Percentiles rank a stretch among this genome's conserved stretches.
Conservation (phyloP, 1,139 yeast species). For the Diutina siamensis region DNA sequence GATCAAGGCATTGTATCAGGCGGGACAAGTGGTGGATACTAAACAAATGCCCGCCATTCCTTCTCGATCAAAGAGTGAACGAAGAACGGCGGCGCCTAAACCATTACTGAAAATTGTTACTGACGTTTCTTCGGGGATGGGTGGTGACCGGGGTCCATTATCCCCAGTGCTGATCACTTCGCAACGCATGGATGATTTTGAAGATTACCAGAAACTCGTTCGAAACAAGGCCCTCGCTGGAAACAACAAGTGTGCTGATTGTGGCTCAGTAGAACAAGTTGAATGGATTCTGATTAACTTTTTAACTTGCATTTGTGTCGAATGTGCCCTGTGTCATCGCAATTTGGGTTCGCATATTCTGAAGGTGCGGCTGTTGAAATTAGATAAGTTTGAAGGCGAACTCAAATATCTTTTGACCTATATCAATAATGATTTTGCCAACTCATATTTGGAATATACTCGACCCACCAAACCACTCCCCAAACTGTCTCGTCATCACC, state of each 20-base stretch:
- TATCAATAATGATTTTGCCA: slow-evolving; percentile 29
- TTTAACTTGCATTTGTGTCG: slow-evolving; percentile 64
- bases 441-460: slow-evolving; percentile 27
- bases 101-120: neutral
- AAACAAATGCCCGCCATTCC: slow-evolving; percentile 3
- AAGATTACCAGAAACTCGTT: neutral
- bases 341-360: slow-evolving; percentile 41
- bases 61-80: neutral
- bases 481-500: slow-evolving; percentile 16
- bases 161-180: slow-evolving; percentile 1
- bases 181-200: neutral
- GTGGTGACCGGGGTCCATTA: neutral
- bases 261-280: slow-evolving; percentile 51
- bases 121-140: neutral
- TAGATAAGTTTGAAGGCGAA: slow-evolving; percentile 38
- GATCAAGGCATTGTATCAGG: slow-evolving; percentile 48
- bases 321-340: slow-evolving; percentile 59
- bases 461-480: slow-evolving; percentile 22
- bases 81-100: neutral
- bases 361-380: slow-evolving; percentile 36
- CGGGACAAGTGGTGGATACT: slow-evolving; percentile 26
- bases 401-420: slow-evolving; percentile 25
- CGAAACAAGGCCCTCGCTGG: slow-evolving; percentile 22
- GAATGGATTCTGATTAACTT: slow-evolving; percentile 86
- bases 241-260: slow-evolving; percentile 67